Evolutionary conservation across 1,139 yeast species (phyloP).

Genomic region (Pichia sp.): DNA sequence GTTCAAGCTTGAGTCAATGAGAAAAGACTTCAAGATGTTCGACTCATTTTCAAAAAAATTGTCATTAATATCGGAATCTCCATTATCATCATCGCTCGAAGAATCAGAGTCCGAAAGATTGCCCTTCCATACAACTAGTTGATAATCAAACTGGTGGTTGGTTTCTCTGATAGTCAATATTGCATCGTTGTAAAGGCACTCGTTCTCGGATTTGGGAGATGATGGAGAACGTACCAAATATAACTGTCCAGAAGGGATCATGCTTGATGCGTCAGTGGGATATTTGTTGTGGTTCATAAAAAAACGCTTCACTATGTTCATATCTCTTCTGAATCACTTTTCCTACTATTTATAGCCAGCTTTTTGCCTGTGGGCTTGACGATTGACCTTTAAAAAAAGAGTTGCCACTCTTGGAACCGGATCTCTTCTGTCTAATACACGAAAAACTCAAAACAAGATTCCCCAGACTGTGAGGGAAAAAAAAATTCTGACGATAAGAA

Average conservation of each 20-base stretch:
- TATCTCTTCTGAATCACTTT: conserved; percentile 26
- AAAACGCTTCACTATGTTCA: conserved; percentile 77
- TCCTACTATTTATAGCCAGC: background rate
- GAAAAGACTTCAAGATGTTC: conserved; percentile 57
- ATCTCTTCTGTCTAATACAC: background rate
- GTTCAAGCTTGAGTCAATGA: conserved; percentile 59
- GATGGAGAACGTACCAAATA: conserved; percentile 67
- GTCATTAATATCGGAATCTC: conserved; percentile 55
- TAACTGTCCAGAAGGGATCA: conserved; percentile 77
- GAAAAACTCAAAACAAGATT: background rate
- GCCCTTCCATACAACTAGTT: conserved; percentile 66
- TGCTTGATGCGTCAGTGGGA: conserved; percentile 63
- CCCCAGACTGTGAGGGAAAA: background rate
- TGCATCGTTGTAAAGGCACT: conserved; percentile 81
- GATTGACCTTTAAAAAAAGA: background rate
- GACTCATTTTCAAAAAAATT: conserved; percentile 39
- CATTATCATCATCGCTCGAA: conserved; percentile 52
- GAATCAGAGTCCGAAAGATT: conserved; percentile 40
- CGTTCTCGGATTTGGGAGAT: conserved; percentile 83
- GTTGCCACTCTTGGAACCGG: background rate
- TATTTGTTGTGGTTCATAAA: conserved; percentile 37
- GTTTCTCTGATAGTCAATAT: conserved; percentile 68
- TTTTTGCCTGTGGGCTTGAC: background rate
- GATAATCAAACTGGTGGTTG: conserved; percentile 61
- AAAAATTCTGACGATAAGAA: background rate